Base-by-base conservation (phyloP, 2,329 filamentous ascomycete genomes). In the Leptographium radiaticola region DNA sequence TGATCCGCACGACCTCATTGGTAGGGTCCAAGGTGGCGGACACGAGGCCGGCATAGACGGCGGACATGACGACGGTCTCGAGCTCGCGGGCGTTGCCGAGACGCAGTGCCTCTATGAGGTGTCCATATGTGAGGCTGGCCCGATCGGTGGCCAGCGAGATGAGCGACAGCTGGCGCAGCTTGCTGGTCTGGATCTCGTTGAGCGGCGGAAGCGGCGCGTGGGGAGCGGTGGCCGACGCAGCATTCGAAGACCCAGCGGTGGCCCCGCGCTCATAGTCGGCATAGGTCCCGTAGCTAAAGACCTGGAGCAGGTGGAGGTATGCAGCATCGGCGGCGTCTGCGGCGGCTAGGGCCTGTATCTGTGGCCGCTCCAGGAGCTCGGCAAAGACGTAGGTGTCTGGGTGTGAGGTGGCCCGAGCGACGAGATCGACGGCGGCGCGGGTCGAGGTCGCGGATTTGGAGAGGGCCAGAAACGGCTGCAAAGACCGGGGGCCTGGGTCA, bases 281-380 rank as follows among this genome's bases (percentile, higher is more conserved):
- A 74, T 89, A 96, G 56, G 89, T 95, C 57, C 91, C 93, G 75
- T 93, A 89, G 56, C 89, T 87, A 70, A 98, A 98, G 63, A 94
- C 84, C 68, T 90, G 79, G 46, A 98, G 83, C 15, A 95, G 77
- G 2, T 74, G 79, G 51, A 93, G 75, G 68, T 88, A 71, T 4
- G 71, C 61, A 2, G 75, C 71, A 62, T 84, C 80, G 49, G 94
- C 85, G 39, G 75, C 65, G n/a, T 62, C 59, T 20, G 63, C 64
- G 10, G 67, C 67, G 42, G 74, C 74, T 46, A 97, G 81, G 13
- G 80, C 76, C 68, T 93, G 86, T 60, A 97, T 83, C 62, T 88
- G 82, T 0, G 87, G 81, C 1, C 83, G 82, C 62, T 86, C 78
- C 40, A 98, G 82, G n/a, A 98, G 83, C 71, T 97, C 91, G 60